A percentile compares a stretch with the other conserved stretches of the same genome.
phyloP scores from a whole-genome alignment of 192 early-diverging fungal genomes.

The Coemansia guatemalensis region DNA sequence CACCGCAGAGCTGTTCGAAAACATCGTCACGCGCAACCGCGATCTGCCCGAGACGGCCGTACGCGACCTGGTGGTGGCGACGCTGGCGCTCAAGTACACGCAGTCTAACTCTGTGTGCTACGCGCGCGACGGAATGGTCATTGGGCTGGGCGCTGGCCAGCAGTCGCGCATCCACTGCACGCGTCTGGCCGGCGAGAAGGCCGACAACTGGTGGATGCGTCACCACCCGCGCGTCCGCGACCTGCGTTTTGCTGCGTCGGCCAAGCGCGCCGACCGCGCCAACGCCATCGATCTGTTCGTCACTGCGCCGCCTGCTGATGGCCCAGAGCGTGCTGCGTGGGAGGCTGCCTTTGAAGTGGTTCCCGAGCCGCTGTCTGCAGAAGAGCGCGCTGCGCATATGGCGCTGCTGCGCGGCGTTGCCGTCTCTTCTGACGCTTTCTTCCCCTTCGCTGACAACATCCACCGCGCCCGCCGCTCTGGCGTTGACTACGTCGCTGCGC shows the following conservation, averaged over 20 bases:
- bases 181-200: conserved; percentile 98
- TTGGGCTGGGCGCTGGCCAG: conserved; percentile 97
- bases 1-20: conserved; percentile 71
- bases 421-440: conserved; percentile 96
- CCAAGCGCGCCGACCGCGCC: conserved; percentile 93
- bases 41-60: conserved; percentile 66
- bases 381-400: conserved; percentile 79
- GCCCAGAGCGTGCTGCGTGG: conserved; percentile 69
- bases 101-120: conserved; percentile 99
- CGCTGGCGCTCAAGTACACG: conserved; percentile 98
- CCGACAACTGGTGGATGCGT: conserved; percentile 98
- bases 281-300: conserved; percentile 98
- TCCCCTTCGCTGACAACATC: conserved; percentile 98
- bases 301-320: conserved; percentile 81
- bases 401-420: conserved; percentile 70
- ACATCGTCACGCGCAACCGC: conserved; percentile 83
- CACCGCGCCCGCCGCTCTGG: conserved; percentile 82
- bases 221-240: conserved; percentile 93
- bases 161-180: conserved; percentile 99
- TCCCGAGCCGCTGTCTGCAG: conserved; percentile 75
- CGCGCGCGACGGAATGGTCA: conserved; percentile 95
- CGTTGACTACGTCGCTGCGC: conserved; percentile 86
- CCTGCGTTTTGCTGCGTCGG: conserved; percentile 80
- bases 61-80: conserved; percentile 92
- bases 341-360: conserved; percentile 76